Base-by-base conservation (phyloP, 106 monocot species). In the Apostasia shenzhenica region DNA sequence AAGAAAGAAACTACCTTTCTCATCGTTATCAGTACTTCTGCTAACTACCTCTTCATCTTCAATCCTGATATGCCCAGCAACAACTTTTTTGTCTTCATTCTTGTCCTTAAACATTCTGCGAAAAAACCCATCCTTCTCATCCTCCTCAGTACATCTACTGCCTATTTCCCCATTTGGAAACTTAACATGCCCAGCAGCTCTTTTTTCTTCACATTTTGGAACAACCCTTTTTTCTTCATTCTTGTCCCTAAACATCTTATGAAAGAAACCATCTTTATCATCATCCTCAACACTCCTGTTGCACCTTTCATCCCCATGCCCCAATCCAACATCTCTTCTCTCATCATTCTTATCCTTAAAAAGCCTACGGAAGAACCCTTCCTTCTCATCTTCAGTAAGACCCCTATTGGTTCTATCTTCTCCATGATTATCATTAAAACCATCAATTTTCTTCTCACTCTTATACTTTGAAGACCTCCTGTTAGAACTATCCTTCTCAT, bases 321-420 rank as follows among this genome's bases (percentile, higher is more conserved):
- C 70, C 51, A 45, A 53, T 50, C 46, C 67, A 84, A 38, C 14
- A 66, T 57, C 75, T 61, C 73, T 83, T 68, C 74, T 88, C 45
- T 86, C 91, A 47, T 92, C 97, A 73, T 77, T 67, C 73, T 87
- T 97, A 66, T 97, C 97, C 70, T 86, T 97, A 70, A 97, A 97
- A 41, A 92, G 43, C 57, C 82, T 83, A 14, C 75, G 80, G 52
- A 90, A 90, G 66, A 94, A 94, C 11, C 82, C 79, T 38, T 88
- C 88, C 71, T 82, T 88, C 26, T 85, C 88, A n/a, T 62, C 77
- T 64, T 79, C 85, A 42, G 85, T 84, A 65, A 55, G 55, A 60
- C 26, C 61, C 8, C 76, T 73, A 77, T 84, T 76, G 41, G 61
- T 67, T 61, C 56, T 81, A 38, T 70, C 73, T 53, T 85, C 72